Evolutionary conservation across 1,139 yeast genomes (phyloP).

Genomic region (Arxiozyma slooffiae): DNA sequence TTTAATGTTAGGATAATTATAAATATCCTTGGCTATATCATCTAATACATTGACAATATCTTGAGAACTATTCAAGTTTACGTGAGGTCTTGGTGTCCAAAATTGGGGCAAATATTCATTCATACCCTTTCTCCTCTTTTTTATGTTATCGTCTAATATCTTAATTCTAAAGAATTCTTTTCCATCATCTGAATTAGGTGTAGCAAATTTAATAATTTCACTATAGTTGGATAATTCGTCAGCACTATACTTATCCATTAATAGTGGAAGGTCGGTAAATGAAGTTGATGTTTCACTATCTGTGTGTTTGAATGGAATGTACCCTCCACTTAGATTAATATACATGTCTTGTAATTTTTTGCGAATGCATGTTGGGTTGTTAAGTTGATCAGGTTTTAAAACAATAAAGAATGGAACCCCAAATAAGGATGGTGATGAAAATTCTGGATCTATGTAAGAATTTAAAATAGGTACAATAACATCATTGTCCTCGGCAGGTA

Average conservation of each 20-base stretch:
- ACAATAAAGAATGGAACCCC: slow-evolving; percentile 71
- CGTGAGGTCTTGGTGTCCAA: slow-evolving; percentile 35
- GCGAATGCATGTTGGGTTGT: slow-evolving; percentile 46
- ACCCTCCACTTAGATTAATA: slow-evolving; percentile 34
- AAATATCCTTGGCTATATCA: slow-evolving; percentile 23
- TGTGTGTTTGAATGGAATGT: slow-evolving; percentile 17
- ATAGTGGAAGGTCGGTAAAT: slow-evolving; percentile 15
- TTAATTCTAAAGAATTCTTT: slow-evolving; percentile 38
- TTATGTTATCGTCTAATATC: slow-evolving; percentile 18
- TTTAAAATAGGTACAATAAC: slow-evolving; percentile 62
- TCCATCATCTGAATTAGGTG: slow-evolving; percentile 9
- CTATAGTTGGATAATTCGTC: slow-evolving; percentile 9
- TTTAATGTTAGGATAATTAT: slow-evolving; percentile 11
- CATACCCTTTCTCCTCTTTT: not conserved
- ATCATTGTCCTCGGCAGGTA: slow-evolving; percentile 37
- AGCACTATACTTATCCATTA: slow-evolving; percentile 16
- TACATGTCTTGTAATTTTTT: slow-evolving; percentile 43
- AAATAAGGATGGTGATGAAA: slow-evolving; percentile 37
- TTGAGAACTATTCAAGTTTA: slow-evolving; percentile 10
- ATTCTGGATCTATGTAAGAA: slow-evolving; percentile 39
- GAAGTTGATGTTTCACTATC: slow-evolving; percentile 3
- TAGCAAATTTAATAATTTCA: slow-evolving; percentile 13
- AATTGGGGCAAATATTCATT: slow-evolving; percentile 23
- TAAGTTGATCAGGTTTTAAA: slow-evolving; percentile 40
- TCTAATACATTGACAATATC: slow-evolving; percentile 15